Evolutionary conservation across 306 rosid species (phyloP).

Genomic region (Prosopis cineraria): DNA sequence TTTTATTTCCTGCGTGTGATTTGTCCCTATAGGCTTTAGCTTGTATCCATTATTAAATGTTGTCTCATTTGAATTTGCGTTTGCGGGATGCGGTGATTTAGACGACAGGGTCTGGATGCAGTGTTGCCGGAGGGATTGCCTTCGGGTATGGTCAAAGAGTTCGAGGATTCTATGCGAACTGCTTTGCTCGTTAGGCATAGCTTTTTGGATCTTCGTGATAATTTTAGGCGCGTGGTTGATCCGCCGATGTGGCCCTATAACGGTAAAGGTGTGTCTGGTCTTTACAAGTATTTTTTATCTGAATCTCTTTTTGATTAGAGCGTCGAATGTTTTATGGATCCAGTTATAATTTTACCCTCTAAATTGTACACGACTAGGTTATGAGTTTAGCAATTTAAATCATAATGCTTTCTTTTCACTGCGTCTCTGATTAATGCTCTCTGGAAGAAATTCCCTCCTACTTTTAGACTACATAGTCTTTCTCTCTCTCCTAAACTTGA

Average conservation of each 20-base stretch:
- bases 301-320: neutral
- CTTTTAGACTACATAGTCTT: neutral
- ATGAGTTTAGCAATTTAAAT: neutral
- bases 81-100: constrained; percentile 28
- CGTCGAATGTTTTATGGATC: neutral
- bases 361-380: neutral
- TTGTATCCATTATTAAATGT: neutral
- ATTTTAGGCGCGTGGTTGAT: constrained; percentile 74
- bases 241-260: constrained; percentile 61
- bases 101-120: constrained; percentile 59
- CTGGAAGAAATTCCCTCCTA: neutral
- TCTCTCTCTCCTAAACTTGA: neutral
- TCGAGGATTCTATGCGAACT: constrained; percentile 70
- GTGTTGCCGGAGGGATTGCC: constrained; percentile 88
- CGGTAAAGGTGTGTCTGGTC: constrained; percentile 47
- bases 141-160: constrained; percentile 82
- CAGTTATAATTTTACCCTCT: neutral
- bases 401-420: neutral
- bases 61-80: neutral
- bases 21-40: constrained; percentile 25
- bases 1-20: constrained; percentile 19
- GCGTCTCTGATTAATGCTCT: neutral
- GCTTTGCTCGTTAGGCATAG: constrained; percentile 79
- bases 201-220: constrained; percentile 86
- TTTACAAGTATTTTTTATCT: neutral